Base-by-base conservation (phyloP, 2,329 filamentous ascomycete species). In the Trichoderma brevicompactum region DNA sequence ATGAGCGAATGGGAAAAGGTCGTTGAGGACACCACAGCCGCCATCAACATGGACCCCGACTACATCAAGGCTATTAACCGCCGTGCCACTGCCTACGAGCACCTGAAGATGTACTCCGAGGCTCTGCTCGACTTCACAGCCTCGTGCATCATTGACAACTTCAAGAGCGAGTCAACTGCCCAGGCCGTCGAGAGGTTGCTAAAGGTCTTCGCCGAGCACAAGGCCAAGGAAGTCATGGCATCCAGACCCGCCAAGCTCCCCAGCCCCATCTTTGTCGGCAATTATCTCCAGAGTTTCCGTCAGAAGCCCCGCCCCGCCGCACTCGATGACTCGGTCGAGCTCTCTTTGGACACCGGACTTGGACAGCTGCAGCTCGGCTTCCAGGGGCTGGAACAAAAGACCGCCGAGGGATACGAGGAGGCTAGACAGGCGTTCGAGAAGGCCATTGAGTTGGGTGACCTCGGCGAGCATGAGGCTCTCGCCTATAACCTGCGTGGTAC, bases 231-330 rank as follows among this genome's bases (percentile, higher is more conserved):
- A 69, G 97, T 99, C 75, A 84, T 99, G 73, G 85, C 85, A 67
- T 94, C 94, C 79, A 94, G 95, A 79, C 81, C 83, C 40, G 91
- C 92, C 81, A 94, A 92, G 81, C 86, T 99, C 58, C 95, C 95
- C 19, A 97, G 94, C 79, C 91, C 95, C 36, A 97, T 94, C 12
- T 99, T 98, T 72, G 94, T 99, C 70, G 92, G 93, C 75, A 99
- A 99, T 84, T 99, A 99, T 79, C 89, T 99, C 38, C 94, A 98
- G 81, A 98, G 94, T 82, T 99, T 99, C 90, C 91, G 95, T 67
- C 84, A 89, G 66, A 92, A 91, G 81, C 83, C 88, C 54, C 86
- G 92, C 2, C 94, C 95, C 4, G 87, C 84, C 68, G 94, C 92
- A 12, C 83, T 99, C 60, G 93, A 94, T 67, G 92, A 96, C 71